Evolutionary conservation across 768 basidiomycete genomes (phyloP).

Genomic region (Rubroboletus pulcherrimus): DNA sequence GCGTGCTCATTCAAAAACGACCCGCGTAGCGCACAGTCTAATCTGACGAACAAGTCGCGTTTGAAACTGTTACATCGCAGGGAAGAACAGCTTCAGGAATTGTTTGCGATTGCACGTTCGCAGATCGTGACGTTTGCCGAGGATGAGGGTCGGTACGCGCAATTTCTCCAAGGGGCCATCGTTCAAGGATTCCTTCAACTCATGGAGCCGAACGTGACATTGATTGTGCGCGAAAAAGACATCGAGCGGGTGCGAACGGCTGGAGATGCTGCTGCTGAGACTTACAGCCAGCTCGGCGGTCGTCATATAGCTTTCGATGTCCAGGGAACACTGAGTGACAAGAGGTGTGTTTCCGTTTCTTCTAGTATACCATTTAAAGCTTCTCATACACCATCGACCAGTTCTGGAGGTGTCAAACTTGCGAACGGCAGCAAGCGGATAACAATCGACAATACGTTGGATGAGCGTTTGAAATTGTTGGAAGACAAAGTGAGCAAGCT

Average conservation of each 20-base stretch:
- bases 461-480: constrained; percentile 82
- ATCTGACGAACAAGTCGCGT: constrained; percentile 93
- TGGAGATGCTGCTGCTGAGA: constrained; percentile 54
- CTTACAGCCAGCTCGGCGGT: constrained; percentile 80
- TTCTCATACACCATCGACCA: constrained; percentile 23
- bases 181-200: constrained; percentile 83
- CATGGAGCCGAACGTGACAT: constrained; percentile 67
- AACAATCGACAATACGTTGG: constrained; percentile 90
- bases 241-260: constrained; percentile 57
- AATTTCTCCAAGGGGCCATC: constrained; percentile 81
- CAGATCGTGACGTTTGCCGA: constrained; percentile 59
- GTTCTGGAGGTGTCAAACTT: constrained; percentile 84
- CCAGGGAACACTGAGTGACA: constrained; percentile 58
- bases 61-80: constrained; percentile 84
- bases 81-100: constrained; percentile 87
- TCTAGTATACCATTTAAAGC: background rate
- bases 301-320: constrained; percentile 56
- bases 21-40: constrained; percentile 77
- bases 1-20: background rate
- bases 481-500: constrained; percentile 72
- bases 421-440: constrained; percentile 71
- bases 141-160: constrained; percentile 66
- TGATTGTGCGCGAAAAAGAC: constrained; percentile 70
- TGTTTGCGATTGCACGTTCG: constrained; percentile 72
- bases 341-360: constrained; percentile 47